Evolutionary conservation across 2,329 filamentous ascomycete genomes (phyloP).

Genomic region (Pseudopithomyces maydicus): DNA sequence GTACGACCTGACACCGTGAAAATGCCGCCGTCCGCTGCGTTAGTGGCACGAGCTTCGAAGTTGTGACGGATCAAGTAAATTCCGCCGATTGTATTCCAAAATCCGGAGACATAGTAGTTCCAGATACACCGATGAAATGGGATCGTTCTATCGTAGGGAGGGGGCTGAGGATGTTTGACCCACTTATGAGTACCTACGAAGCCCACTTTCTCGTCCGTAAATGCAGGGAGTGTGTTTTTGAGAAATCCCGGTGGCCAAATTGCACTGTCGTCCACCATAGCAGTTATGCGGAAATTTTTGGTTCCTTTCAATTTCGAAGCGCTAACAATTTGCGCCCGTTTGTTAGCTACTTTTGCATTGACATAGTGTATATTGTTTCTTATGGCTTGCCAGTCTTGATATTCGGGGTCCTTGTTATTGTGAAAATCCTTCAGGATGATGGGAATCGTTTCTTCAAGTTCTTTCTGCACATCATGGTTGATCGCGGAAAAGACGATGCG

Average conservation of each 20-base stretch:
- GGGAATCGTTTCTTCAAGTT: slow-evolving; percentile 5
- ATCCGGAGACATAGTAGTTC: slow-evolving; percentile 17
- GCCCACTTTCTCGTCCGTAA: slow-evolving; percentile 20
- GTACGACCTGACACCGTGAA: slow-evolving; percentile 41
- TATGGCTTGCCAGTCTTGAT: neutral
- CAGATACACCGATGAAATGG: slow-evolving; percentile 4
- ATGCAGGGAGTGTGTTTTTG: slow-evolving; percentile 20
- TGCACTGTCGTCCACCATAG: slow-evolving; percentile 25
- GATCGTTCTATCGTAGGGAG: neutral
- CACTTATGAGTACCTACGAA: slow-evolving; percentile 31
- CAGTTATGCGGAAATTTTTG: slow-evolving; percentile 15
- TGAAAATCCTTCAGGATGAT: neutral
- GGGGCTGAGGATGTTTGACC: slow-evolving; percentile 19
- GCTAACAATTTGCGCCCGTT: slow-evolving; percentile 21
- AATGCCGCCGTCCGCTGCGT: slow-evolving; percentile 37
- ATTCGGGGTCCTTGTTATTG: neutral
- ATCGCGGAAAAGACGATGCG: slow-evolving; percentile 25
- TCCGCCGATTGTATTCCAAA: slow-evolving; percentile 29
- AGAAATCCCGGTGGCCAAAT: slow-evolving; percentile 25
- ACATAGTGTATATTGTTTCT: slow-evolving; percentile 7
- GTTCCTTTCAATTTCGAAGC: slow-evolving; percentile 4
- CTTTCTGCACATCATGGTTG: slow-evolving; percentile 1
- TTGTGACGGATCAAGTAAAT: slow-evolving; percentile 41
- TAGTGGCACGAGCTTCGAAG: slow-evolving; percentile 37
- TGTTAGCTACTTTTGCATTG: slow-evolving; percentile 21